Percentiles rank a stretch among this genome's conserved stretches.
Evolutionary conservation across 352 stramenopile genomes (phyloP).

Genomic region (Phytophthora hybrid): DNA sequence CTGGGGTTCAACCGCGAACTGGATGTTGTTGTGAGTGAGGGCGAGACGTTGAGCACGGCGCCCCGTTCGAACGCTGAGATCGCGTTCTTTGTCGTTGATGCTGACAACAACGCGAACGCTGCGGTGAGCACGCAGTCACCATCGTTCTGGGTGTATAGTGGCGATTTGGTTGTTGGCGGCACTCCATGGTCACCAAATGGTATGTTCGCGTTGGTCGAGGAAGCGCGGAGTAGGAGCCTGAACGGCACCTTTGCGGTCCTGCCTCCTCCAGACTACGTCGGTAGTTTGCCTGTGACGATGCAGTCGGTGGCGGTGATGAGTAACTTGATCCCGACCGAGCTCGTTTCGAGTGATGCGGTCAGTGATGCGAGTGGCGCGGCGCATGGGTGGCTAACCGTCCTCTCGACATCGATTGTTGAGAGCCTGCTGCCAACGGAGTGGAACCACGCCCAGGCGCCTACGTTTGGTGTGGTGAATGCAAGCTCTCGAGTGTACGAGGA

Average conservation of each 20-base stretch:
- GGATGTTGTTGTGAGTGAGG: constrained; percentile 18
- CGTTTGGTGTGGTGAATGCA: constrained; percentile 15
- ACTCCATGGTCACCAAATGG: not conserved
- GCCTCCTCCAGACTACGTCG: constrained; percentile 27
- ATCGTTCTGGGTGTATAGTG: constrained; percentile 17
- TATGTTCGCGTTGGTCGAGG: constrained; percentile 24
- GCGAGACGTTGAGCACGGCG: not conserved
- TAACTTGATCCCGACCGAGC: constrained; percentile 26
- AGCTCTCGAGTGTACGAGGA: constrained; percentile 38
- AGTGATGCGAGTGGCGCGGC: constrained; percentile 5
- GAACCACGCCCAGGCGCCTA: constrained; percentile 32
- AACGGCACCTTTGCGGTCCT: constrained; percentile 18
- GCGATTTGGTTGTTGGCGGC: not conserved
- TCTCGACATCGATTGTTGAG: constrained; percentile 27
- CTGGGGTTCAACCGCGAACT: constrained; percentile 32
- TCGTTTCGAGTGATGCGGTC: constrained; percentile 7
- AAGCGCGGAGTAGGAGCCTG: constrained; percentile 6
- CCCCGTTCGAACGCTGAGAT: constrained; percentile 1
- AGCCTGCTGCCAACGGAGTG: constrained; percentile 16
- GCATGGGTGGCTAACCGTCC: constrained; percentile 29
- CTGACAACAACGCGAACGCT: not conserved
- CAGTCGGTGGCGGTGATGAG: constrained; percentile 22
- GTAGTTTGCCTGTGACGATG: constrained; percentile 21
- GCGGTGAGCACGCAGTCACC: constrained; percentile 3
- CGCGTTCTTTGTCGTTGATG: constrained; percentile 9